Evolutionary conservation across 345 rosid species (phyloP), one percentile per base, ranked within the genome.

Genomic region (Populus nigra): DNA sequence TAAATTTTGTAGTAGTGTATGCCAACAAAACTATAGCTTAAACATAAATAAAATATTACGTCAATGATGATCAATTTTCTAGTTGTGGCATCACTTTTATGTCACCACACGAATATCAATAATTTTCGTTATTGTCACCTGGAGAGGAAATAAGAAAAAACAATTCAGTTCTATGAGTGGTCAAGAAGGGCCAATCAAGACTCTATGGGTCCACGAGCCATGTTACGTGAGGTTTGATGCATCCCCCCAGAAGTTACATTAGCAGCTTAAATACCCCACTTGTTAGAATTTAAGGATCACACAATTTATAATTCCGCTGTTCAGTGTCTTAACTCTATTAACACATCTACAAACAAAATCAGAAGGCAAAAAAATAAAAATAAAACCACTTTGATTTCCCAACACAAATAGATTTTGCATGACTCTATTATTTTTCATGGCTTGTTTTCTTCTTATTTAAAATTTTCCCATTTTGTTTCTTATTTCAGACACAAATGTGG

Each of bases 211-310:
- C 89, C 86, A 57, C 79, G 80, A 75, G 80, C 81, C 81, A 76
- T 79, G 85, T 45, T 62, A 65, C 13, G 4, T 13, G 77, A 74
- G 81, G 75, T 49, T 47, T 13, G 73, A 65, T 85, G 71, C 88
- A 78, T 80, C 81, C 82, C 78, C 83, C 81, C 73, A 43, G 69
- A 76, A 33, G 78, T 69, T 79, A 74, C n/a, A 9, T 4, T 62
- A 66, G 10, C 69, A 57, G 16, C n/a, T 10, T 55, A 15, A 16
- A 18, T 72, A 43, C 85, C 83, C 86, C 78, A 83, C 87, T 76
- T 83, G 84, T 39, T 83, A 73, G 72, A 84, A 85, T 82, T 83
- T 83, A 81, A 85, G 84, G 87, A 79, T 81, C 85, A 69, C n/a
- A 41, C 78, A 76, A 65, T 81, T 83, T 62, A 77, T 69, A n/a